phyloP scores from a whole-genome alignment of 2,329 filamentous ascomycete species.

The Clarireedia homoeocarpa region DNA sequence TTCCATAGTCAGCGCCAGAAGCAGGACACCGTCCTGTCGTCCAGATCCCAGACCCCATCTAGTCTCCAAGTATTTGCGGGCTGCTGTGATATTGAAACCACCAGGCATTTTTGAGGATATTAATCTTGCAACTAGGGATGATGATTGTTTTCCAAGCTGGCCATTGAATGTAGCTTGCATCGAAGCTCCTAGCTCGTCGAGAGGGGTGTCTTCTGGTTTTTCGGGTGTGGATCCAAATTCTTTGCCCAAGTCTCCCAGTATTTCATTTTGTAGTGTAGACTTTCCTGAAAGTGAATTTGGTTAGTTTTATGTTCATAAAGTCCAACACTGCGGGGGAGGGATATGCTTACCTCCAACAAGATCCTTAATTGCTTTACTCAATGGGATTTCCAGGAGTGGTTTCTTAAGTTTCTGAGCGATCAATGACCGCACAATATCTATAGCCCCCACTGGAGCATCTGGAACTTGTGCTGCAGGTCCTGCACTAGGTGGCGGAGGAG shows the following conservation, averaged over 20 bases:
- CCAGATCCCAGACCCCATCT: constrained; percentile 84
- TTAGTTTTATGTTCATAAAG: constrained; percentile 12
- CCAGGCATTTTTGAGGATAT: constrained; percentile 99
- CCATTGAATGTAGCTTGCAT: constrained; percentile 99
- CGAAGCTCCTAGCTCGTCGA: constrained; percentile 88
- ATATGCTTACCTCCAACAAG: constrained; percentile 76
- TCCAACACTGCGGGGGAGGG: background rate
- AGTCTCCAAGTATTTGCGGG: constrained; percentile 90
- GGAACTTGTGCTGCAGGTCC: constrained; percentile 82
- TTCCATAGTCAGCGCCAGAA: constrained; percentile 89
- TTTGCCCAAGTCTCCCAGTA: constrained; percentile 93
- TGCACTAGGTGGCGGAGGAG: constrained; percentile 58
- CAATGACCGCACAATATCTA: constrained; percentile 81
- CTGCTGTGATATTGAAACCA: constrained; percentile 96
- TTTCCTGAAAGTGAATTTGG: constrained; percentile 56
- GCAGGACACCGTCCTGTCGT: constrained; percentile 81
- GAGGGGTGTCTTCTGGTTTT: constrained; percentile 93
- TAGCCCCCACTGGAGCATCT: constrained; percentile 78
- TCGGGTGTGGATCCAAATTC: constrained; percentile 98
- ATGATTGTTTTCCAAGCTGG: constrained; percentile 93
- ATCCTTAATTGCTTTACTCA: constrained; percentile 97
- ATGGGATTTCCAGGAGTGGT: constrained; percentile 73
- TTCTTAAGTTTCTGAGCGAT: constrained; percentile 99
- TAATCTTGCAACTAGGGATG: constrained; percentile 83
- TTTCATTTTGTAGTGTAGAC: constrained; percentile 97